A percentile compares a stretch with the other conserved stretches of the same genome.
Conservation (phyloP, 2,329 filamentous ascomycete genomes). For the Fusarium sp. region DNA sequence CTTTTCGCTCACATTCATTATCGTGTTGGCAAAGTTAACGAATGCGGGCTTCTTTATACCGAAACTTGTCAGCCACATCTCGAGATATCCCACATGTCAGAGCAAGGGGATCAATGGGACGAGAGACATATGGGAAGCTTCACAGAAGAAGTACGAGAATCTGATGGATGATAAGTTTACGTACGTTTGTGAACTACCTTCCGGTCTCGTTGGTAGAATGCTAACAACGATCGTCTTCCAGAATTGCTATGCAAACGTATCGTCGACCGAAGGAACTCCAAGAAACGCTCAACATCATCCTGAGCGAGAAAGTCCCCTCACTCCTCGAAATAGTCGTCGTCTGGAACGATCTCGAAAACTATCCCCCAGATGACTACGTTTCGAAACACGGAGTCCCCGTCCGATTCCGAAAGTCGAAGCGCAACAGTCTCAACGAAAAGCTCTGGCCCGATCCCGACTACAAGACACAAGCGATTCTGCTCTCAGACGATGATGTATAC, state of each 20-base stretch:
- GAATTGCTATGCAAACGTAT: constrained; percentile 52
- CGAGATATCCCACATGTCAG: constrained; percentile 29
- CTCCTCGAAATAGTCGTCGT: constrained; percentile 51
- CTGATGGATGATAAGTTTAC: constrained; percentile 46
- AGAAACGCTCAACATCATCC: constrained; percentile 43
- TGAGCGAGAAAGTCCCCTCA: constrained; percentile 47
- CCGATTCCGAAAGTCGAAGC: constrained; percentile 46
- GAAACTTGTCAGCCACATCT: constrained; percentile 25
- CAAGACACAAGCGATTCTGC: constrained; percentile 51
- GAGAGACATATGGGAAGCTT: constrained; percentile 31
- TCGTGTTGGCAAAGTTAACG: constrained; percentile 28
- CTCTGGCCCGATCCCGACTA: constrained; percentile 50
- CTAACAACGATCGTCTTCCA: constrained; percentile 20
- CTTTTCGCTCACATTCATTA: constrained; percentile 20
- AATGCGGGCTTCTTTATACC: constrained; percentile 28
- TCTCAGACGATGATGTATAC: constrained; percentile 53
- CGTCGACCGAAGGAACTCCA: constrained; percentile 49
- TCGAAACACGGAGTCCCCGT: constrained; percentile 47
- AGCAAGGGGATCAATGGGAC: constrained; percentile 25
- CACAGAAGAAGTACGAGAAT: constrained; percentile 38
- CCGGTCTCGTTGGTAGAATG: background rate
- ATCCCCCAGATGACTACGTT: constrained; percentile 42
- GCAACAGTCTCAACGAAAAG: constrained; percentile 51
- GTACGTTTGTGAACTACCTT: constrained; percentile 20
- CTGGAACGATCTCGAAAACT: constrained; percentile 49